These are phyloP conservation scores for Thuja plicata DNA, from an alignment of 83 land plant species.

Conservation along the genomic window DNA sequence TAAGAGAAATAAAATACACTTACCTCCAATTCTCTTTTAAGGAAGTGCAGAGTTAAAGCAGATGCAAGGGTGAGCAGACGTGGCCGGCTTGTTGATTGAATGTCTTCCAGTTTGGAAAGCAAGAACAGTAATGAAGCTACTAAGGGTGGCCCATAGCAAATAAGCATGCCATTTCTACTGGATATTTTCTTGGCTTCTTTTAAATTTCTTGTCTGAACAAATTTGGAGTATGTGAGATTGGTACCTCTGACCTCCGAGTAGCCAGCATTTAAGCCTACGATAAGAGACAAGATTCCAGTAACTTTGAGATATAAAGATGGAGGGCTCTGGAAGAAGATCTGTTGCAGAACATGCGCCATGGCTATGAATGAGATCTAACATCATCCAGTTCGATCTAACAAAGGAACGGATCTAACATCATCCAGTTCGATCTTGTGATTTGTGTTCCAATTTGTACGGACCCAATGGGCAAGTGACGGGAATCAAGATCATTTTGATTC, in stretches of 20 bases:
- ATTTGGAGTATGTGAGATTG: constrained; percentile 42
- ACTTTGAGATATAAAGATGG: not conserved
- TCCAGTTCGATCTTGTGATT: no score
- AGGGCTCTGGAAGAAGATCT: not conserved
- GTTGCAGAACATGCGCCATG: not conserved
- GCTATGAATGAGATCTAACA: not conserved
- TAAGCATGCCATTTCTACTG: constrained; percentile 37
- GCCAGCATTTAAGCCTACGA: not conserved
- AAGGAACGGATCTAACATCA: not conserved
- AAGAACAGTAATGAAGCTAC: constrained; percentile 11
- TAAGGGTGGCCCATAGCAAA: constrained; percentile 30
- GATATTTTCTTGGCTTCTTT: constrained; percentile 1
- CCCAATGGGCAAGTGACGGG: no score
- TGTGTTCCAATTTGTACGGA: no score
- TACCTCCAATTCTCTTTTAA: constrained; percentile 67
- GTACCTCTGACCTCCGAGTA: constrained; percentile 24
- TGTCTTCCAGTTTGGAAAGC: not conserved
- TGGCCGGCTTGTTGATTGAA: not conserved
- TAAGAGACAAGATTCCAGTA: not conserved
- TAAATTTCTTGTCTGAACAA: not conserved
- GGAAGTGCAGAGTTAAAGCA: constrained; percentile 51
- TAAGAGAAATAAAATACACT: not conserved
- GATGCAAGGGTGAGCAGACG: constrained; percentile 18
- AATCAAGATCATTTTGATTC: no score
- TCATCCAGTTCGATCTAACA: no score